A percentile compares a stretch with the other conserved stretches of the same genome.
Conservation (phyloP, 768 basidiomycete genomes). For the Lentinula edodes region DNA sequence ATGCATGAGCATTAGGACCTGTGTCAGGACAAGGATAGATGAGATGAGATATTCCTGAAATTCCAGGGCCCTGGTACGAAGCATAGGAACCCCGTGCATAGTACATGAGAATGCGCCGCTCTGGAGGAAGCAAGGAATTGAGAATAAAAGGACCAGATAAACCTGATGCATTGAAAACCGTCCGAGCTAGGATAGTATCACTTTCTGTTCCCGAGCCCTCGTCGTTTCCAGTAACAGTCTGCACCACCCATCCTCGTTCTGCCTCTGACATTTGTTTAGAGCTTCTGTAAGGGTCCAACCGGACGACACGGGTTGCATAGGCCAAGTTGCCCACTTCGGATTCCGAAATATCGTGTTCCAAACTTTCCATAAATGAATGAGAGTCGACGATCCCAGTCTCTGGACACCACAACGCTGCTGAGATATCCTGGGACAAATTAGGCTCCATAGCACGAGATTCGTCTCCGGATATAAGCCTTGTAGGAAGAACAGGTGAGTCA, state of each 20-base stretch:
- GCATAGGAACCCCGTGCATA: conserved; percentile 86
- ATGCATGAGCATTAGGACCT: conserved; percentile 50
- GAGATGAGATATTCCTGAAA: conserved; percentile 60
- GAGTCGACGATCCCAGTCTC: conserved; percentile 90
- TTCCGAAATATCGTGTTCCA: conserved; percentile 78
- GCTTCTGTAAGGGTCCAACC: conserved; percentile 61
- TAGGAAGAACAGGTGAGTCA: conserved; percentile 43
- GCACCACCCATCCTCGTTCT: conserved; percentile 83
- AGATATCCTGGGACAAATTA: conserved; percentile 66
- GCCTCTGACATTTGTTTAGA: conserved; percentile 22
- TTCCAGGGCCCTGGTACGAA: conserved; percentile 77
- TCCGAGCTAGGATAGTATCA: conserved; percentile 68
- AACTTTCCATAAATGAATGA: conserved; percentile 73
- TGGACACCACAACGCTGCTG: conserved; percentile 72
- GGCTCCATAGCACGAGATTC: conserved; percentile 77
- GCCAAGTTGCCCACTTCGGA: conserved; percentile 66
- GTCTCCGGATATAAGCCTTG: conserved; percentile 60
- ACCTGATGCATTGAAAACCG: conserved; percentile 80
- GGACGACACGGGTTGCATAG: conserved; percentile 76
- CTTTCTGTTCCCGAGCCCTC: conserved; percentile 25
- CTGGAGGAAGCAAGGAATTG: conserved; percentile 59
- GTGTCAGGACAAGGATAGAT: conserved; percentile 89
- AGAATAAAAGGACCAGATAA: conserved; percentile 66
- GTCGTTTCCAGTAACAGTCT: conserved; percentile 54
- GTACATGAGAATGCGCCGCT: conserved; percentile 63